Evolutionary conservation across 208 protist species (phyloP), one percentile per base, ranked within the genome.

Genomic region (Leishmania mexicana): DNA sequence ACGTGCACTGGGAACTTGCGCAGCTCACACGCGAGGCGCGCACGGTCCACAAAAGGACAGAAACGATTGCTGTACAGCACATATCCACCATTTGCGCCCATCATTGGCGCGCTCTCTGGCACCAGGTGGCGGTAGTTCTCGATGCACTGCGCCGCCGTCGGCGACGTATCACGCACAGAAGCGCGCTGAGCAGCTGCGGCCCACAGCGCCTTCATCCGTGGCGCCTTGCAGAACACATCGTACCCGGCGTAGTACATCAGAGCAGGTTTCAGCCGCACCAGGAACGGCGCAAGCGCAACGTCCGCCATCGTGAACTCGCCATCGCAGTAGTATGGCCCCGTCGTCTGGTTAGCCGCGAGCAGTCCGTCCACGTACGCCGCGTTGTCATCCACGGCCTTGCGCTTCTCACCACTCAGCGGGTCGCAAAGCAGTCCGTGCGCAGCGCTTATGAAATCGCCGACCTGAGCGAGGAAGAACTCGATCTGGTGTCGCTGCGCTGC

Each of bases 231-330:
- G 78, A 94, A 95, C 62, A 95, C 81, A 82, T 97, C 87, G 81
- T 92, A 91, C 60, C 86, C 92, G 47, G 82, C 65, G 88, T 92
- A 90, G 87, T 94, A 97, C 72, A 77, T 75, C 76, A 97, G 78
- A 51, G 81, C 77, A 31, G 75, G 76, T 42, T 87, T 81, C 75
- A 95, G 92, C 35, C 88, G 90, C 60, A 88, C 75, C 67, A 97
- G 85, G 76, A 97, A 97, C 35, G 93, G 92, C 68, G 94, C 77
- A 6, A 97, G n/a, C 78, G 86, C 87, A 40, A 93, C 77, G 75
- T 97, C 93, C 13, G 89, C 93, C 78, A 95, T 84, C n/a, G 91
- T 91, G 89, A 97, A 94, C 58, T 80, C 80, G n/a, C 85, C 85
- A 85, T 94, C 93, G 58, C 88, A 88, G 81, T 89, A 88, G 88